Evolutionary conservation across 306 rosid species (phyloP).

Genomic region (Gillenia trifoliata): DNA sequence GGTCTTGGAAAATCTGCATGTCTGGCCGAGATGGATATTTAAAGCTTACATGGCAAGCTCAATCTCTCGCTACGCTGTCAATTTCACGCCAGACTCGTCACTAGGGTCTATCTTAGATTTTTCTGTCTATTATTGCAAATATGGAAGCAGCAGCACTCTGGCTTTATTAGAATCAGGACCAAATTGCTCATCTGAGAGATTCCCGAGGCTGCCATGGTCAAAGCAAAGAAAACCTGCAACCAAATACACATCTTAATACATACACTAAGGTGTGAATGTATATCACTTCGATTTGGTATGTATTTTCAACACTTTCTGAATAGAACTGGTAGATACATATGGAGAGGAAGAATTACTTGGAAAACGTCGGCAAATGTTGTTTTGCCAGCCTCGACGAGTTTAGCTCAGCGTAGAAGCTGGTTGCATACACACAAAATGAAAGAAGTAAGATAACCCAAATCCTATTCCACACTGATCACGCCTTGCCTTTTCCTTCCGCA

Average conservation of each 20-base stretch:
- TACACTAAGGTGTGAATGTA: neutral
- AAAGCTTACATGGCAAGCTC: slow-evolving; percentile 58
- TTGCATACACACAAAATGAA: slow-evolving; percentile 59
- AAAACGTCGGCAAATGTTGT: slow-evolving; percentile 58
- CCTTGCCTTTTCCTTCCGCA: slow-evolving; percentile 61
- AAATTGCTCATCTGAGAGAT: slow-evolving; percentile 58
- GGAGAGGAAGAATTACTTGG: slow-evolving; percentile 33
- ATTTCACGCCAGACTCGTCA: slow-evolving; percentile 53
- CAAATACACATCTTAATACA: neutral
- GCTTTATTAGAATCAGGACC: slow-evolving; percentile 60
- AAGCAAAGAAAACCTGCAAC: slow-evolving; percentile 75
- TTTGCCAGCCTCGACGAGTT: slow-evolving; percentile 43
- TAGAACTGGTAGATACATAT: neutral
- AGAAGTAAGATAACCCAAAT: slow-evolving; percentile 67
- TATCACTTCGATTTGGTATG: neutral
- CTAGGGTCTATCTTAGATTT: slow-evolving; percentile 60
- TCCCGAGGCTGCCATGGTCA: slow-evolving; percentile 73
- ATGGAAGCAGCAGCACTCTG: slow-evolving; percentile 60
- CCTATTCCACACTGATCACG: slow-evolving; percentile 80
- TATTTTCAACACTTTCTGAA: neutral
- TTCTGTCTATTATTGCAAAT: slow-evolving; percentile 49
- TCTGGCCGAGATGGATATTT: slow-evolving; percentile 82
- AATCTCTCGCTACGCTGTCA: slow-evolving; percentile 53
- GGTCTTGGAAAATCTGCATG: slow-evolving; percentile 63
- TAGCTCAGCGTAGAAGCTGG: slow-evolving; percentile 77